Percentiles rank a stretch among this genome's conserved stretches.
phyloP scores from a whole-genome alignment of 345 rosid species.

The Camelina sativa region DNA sequence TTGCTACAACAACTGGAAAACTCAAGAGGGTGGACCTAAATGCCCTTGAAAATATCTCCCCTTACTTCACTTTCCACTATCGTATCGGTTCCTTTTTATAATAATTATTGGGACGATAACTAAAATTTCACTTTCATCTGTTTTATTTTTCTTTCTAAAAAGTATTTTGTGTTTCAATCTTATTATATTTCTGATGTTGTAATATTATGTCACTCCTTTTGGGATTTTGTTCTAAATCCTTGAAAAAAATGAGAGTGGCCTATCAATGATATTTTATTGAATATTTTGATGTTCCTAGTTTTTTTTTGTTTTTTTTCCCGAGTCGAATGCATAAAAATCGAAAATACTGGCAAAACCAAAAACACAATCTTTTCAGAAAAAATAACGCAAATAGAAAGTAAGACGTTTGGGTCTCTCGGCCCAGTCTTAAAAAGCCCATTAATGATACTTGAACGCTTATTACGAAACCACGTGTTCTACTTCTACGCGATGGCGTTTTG shows the following conservation, averaged over 20 bases:
- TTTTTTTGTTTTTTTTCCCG: neutral
- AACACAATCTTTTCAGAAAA: too few relatives aligned
- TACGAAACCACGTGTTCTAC: neutral
- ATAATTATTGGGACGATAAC: neutral
- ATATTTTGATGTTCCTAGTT: neutral
- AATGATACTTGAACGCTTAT: neutral
- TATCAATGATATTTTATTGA: constrained; percentile 31
- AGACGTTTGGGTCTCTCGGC: neutral
- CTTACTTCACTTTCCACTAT: neutral
- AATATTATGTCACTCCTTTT: constrained; percentile 42
- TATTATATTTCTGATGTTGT: constrained; percentile 19
- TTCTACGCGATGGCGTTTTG: neutral
- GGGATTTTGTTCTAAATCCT: constrained; percentile 33
- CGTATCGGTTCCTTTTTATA: neutral
- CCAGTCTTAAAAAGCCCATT: neutral
- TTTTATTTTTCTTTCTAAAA: neutral
- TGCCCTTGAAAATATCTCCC: constrained; percentile 51
- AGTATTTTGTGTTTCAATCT: neutral
- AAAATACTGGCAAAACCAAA: neutral
- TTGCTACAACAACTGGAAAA: constrained; percentile 83
- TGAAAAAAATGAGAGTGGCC: constrained; percentile 39
- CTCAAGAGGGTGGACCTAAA: constrained; percentile 72
- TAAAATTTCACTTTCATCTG: constrained; percentile 17
- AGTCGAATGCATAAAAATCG: neutral
- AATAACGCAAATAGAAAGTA: neutral